Percentiles rank a stretch among this genome's conserved stretches.
Evolutionary conservation across 108 stramenopile species (phyloP).

Genomic region (Chaetoceros muelleri): DNA sequence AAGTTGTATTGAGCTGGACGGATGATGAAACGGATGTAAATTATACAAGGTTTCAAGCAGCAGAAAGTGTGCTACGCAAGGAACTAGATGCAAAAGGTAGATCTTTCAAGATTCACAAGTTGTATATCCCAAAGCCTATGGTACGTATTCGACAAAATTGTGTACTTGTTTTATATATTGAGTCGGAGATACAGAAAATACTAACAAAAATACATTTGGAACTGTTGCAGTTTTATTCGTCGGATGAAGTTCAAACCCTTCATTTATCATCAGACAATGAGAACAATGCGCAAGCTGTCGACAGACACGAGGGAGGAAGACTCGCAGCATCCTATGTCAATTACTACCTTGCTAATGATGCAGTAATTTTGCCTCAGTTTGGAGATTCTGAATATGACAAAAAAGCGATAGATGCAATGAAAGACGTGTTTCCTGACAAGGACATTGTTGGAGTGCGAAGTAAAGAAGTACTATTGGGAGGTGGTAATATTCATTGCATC

Average conservation of each 20-base stretch:
- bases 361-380: slow-evolving; percentile 55
- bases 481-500: slow-evolving; percentile 83
- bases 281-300: slow-evolving; percentile 1
- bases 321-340: slow-evolving; percentile 71
- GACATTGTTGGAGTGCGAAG: slow-evolving; percentile 45
- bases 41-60: slow-evolving; percentile 33
- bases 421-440: slow-evolving; percentile 35
- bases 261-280: background rate
- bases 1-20: slow-evolving; percentile 56
- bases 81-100: slow-evolving; percentile 37
- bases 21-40: slow-evolving; percentile 38
- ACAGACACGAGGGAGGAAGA: slow-evolving; percentile 19
- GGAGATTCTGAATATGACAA: slow-evolving; percentile 29
- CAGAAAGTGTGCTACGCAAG: slow-evolving; percentile 23
- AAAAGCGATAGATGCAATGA: slow-evolving; percentile 29
- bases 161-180: background rate
- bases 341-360: slow-evolving; percentile 67
- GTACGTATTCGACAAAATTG: background rate
- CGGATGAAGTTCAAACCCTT: slow-evolving; percentile 32
- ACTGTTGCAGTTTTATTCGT: slow-evolving; percentile 10
- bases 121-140: slow-evolving; percentile 29
- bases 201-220: background rate
- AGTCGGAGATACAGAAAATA: too few species aligned
- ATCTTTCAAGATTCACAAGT: slow-evolving; percentile 24
- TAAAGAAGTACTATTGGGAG: slow-evolving; percentile 60